Percentiles rank a stretch among this genome's conserved stretches.
These are phyloP conservation scores for Artomyces pyxidatus DNA, from an alignment of 768 basidiomycete species.

Conservation along the genomic window DNA sequence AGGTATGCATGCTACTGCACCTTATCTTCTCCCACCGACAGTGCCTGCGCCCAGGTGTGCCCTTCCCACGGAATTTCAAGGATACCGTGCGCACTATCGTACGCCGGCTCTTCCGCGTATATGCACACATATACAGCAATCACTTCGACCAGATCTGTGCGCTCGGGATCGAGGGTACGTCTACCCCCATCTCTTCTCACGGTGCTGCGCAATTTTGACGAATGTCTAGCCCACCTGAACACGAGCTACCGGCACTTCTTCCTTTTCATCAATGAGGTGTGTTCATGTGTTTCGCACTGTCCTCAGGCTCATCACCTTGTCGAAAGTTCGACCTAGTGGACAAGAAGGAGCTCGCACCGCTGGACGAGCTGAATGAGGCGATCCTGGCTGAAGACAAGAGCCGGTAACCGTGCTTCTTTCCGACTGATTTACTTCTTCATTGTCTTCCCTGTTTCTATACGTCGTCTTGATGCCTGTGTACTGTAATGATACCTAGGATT, in stretches of 20 bases:
- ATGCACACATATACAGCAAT: constrained; percentile 98
- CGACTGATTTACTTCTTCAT: too few relatives aligned
- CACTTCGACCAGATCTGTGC: constrained; percentile 99
- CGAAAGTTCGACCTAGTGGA: constrained; percentile 86
- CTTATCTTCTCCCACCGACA: background rate
- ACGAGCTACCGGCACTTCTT: constrained; percentile 99
- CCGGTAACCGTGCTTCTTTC: constrained; percentile 17
- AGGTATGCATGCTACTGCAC: constrained; percentile 36
- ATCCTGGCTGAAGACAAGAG: constrained; percentile 57
- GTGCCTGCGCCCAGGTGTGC: constrained; percentile 3
- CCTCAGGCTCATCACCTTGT: constrained; percentile 1
- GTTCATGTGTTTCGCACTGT: constrained; percentile 13
- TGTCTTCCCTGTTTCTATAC: too few relatives aligned
- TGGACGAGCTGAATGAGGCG: constrained; percentile 92
- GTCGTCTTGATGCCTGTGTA: too few relatives aligned
- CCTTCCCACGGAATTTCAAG: constrained; percentile 19
- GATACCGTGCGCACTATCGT: constrained; percentile 89
- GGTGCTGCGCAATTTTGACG: background rate
- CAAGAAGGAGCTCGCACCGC: constrained; percentile 89
- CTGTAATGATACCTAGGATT: too few relatives aligned
- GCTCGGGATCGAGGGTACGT: constrained; percentile 89
- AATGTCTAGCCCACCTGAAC: constrained; percentile 79
- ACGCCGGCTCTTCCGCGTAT: constrained; percentile 89
- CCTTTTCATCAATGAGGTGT: constrained; percentile 90
- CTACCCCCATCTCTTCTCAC: background rate